These are phyloP conservation scores for Sinapis alba DNA, from an alignment of 441 rosid species.

Conservation along the genomic window DNA sequence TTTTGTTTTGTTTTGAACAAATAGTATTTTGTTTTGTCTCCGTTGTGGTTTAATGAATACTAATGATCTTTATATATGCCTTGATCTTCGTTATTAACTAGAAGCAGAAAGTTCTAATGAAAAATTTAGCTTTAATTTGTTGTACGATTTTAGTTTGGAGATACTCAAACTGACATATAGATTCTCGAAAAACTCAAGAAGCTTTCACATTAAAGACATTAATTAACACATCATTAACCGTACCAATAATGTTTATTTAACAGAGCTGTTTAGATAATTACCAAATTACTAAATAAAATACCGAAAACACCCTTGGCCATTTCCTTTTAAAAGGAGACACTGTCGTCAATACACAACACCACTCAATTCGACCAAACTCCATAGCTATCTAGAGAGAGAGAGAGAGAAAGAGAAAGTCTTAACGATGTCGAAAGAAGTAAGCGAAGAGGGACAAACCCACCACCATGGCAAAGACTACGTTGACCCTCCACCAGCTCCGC, in stretches of 20 bases:
- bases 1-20: too few relatives aligned
- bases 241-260: constrained; percentile 24
- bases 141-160: not conserved
- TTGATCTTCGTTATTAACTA: not conserved
- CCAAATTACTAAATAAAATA: too few relatives aligned
- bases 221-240: constrained; percentile 20
- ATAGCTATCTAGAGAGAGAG: not conserved
- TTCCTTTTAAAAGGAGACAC: constrained; percentile 38
- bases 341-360: constrained; percentile 26
- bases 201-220: not conserved
- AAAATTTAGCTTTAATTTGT: not conserved
- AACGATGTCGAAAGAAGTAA: constrained; percentile 54
- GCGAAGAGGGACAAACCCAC: constrained; percentile 49
- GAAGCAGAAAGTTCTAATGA: not conserved
- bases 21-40: not conserved
- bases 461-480: constrained; percentile 44
- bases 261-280: not conserved
- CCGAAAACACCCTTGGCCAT: constrained; percentile 35
- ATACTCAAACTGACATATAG: constrained; percentile 28
- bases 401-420: not conserved
- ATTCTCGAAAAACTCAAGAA: constrained; percentile 23
- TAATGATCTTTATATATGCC: not conserved
- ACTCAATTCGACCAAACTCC: constrained; percentile 20
- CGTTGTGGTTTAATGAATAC: not conserved
- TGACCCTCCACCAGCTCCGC: constrained; percentile 42